Base-by-base conservation (phyloP, 2,329 filamentous ascomycete species). In the Colletotrichum sp. region DNA sequence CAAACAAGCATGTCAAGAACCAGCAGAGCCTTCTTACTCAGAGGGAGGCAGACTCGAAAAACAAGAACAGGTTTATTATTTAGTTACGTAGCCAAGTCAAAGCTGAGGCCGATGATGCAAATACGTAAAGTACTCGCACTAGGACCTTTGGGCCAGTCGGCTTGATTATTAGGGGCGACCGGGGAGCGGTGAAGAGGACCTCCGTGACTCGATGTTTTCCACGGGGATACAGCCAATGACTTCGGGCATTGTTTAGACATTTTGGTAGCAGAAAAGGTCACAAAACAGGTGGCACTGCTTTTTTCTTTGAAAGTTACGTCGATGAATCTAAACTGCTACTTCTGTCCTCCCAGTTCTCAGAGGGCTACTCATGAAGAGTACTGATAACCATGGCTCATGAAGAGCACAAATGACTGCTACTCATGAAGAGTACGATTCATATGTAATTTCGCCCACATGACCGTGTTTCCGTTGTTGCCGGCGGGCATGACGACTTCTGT, bases 221-320 rank as follows among this genome's bases (percentile, higher is more conserved):
- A n/a, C 5, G 1, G 39, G 16, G 19, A 0, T n/a, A 19, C 19
- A 1, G 19, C 8, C 19, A n/a, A 19, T 44, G 39, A 1, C 39
- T 3, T 44, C 0, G 39, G 15, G 4, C 15, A 8, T 39, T 39
- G 1, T 8, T 0, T 9, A 19, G 36, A 39, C 36, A 15, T 39
- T 39, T 39, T 39, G 15, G 8, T 8, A 39, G 15, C 34, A 39
- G 7, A 3, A 36, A 36, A 8, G 15, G 2, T 39, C 36, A 39
- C 8, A 39, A 19, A 1, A 19, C 15, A 44, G 9, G 39, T 19
- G 39, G 19, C 5, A 44, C 19, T n/a, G 16, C 11, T 44, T 44
- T 0, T n/a, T n/a, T 11, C 19, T 6, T 44, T n/a, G 19, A n/a
- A 44, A 44, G 39, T 44, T 44, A 44, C 19, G 19, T 1, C 8